These are phyloP conservation scores for Xerocomus brunneocitrinus DNA, from an alignment of 768 basidiomycete species.

Conservation along the genomic window DNA sequence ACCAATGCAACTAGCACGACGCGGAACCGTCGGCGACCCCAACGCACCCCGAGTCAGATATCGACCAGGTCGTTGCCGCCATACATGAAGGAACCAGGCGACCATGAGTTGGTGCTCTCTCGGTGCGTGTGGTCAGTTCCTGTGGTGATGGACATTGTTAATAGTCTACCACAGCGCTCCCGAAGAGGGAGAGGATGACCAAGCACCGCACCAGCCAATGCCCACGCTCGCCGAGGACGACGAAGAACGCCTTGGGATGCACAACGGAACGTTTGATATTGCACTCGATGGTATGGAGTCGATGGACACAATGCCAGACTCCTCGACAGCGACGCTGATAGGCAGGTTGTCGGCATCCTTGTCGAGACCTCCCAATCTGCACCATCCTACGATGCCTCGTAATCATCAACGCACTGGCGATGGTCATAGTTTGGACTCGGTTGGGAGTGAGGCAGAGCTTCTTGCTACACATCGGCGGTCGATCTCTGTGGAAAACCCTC, in stretches of 20 bases:
- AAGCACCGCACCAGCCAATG: constrained; percentile 4
- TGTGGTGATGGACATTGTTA: neutral
- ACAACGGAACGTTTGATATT: constrained; percentile 11
- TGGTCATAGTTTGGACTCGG: constrained; percentile 16
- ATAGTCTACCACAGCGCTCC: constrained; percentile 21
- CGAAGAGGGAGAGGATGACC: constrained; percentile 11
- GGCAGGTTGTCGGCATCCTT: constrained; percentile 3
- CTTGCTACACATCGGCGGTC: constrained; percentile 15
- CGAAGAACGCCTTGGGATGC: constrained; percentile 16
- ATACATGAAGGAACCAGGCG: constrained; percentile 83
- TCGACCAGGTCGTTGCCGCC: constrained; percentile 72
- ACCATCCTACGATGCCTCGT: neutral
- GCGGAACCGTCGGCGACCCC: constrained; percentile 29
- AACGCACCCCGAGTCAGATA: constrained; percentile 74
- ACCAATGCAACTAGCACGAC: neutral
- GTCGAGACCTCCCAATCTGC: constrained; percentile 11
- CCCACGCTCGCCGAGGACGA: constrained; percentile 21
- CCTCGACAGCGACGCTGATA: constrained; percentile 23
- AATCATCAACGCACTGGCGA: constrained; percentile 15
- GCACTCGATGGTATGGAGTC: constrained; percentile 22
- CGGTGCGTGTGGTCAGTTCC: constrained; percentile 31
- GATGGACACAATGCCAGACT: constrained; percentile 19
- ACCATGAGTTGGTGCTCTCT: constrained; percentile 71
- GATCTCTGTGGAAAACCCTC: constrained; percentile 2
- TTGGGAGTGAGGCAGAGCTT: constrained; percentile 20